A percentile compares a stretch with the other conserved stretches of the same genome.
Conservation (phyloP, 305 asterid genomes). For the Plantago coronopus region DNA sequence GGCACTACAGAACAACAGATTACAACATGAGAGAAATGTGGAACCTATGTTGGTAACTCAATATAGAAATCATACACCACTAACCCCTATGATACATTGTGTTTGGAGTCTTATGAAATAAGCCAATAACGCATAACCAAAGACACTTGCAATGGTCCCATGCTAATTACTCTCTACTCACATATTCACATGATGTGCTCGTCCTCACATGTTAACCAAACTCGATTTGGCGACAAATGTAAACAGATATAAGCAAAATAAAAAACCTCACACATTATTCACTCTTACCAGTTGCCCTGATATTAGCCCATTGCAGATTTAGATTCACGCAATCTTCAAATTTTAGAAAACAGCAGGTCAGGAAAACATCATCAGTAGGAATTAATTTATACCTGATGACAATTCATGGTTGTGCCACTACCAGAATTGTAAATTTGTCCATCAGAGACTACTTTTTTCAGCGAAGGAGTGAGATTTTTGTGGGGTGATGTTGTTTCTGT, state of each 20-base stretch:
- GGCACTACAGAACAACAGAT: slow-evolving; percentile 55
- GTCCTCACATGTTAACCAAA: background rate
- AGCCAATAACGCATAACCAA: background rate
- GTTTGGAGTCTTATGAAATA: background rate
- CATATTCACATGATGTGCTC: background rate
- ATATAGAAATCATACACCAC: background rate
- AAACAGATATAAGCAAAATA: background rate
- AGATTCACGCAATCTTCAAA: too few relatives aligned
- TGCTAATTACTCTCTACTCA: background rate
- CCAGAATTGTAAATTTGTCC: background rate
- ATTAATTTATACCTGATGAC: background rate
- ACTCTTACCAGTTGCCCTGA: background rate
- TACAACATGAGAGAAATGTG: slow-evolving; percentile 17
- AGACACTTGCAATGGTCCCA: background rate
- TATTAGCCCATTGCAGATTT: background rate
- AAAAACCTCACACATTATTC: background rate
- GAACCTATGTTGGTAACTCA: slow-evolving; percentile 8
- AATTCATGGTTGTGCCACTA: background rate
- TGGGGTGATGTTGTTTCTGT: background rate
- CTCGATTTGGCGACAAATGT: background rate
- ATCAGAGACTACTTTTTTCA: background rate
- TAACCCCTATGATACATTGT: background rate
- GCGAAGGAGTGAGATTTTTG: background rate
- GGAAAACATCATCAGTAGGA: background rate
- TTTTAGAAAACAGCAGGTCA: too few relatives aligned